A percentile compares a stretch with the other conserved stretches of the same genome.
These are phyloP conservation scores for Russula earlei DNA, from an alignment of 768 basidiomycete species.

Conservation along the genomic window DNA sequence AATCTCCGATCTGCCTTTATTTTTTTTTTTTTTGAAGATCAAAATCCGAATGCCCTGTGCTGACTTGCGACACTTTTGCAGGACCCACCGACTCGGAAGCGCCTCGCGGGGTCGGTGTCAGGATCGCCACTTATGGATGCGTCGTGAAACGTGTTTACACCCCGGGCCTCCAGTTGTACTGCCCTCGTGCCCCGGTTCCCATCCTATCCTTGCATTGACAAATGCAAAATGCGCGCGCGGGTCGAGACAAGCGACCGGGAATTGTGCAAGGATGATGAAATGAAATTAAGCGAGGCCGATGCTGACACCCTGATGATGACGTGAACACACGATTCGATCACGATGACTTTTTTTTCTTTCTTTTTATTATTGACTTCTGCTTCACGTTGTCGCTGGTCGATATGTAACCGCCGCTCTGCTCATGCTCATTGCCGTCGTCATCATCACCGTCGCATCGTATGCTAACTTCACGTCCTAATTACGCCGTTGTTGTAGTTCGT, in stretches of 20 bases:
- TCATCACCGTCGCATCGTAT: neutral
- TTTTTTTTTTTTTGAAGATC: neutral
- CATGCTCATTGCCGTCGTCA: too few species aligned
- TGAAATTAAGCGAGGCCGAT: neutral
- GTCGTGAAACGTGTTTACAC: neutral
- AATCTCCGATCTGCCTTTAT: neutral
- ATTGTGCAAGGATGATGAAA: neutral
- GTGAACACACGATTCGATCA: neutral
- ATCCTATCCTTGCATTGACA: neutral
- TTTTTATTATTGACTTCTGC: neutral
- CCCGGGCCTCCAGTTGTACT: neutral
- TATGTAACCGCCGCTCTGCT: neutral
- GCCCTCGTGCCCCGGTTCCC: neutral
- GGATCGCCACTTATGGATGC: conserved; percentile 8
- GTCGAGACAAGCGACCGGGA: neutral
- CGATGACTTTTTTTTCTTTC: neutral
- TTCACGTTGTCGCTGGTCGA: conserved; percentile 13
- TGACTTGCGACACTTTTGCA: neutral
- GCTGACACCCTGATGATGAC: conserved; percentile 4
- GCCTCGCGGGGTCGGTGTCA: conserved; percentile 7
- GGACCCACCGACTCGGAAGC: conserved; percentile 14
- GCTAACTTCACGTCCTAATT: neutral
- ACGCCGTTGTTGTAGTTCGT: neutral
- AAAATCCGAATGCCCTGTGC: neutral
- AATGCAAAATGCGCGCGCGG: too few species aligned